A percentile compares a stretch with the other conserved stretches of the same genome.
phyloP scores from a whole-genome alignment of 2,329 filamentous ascomycete genomes.

The Alternaria brassicicola region DNA sequence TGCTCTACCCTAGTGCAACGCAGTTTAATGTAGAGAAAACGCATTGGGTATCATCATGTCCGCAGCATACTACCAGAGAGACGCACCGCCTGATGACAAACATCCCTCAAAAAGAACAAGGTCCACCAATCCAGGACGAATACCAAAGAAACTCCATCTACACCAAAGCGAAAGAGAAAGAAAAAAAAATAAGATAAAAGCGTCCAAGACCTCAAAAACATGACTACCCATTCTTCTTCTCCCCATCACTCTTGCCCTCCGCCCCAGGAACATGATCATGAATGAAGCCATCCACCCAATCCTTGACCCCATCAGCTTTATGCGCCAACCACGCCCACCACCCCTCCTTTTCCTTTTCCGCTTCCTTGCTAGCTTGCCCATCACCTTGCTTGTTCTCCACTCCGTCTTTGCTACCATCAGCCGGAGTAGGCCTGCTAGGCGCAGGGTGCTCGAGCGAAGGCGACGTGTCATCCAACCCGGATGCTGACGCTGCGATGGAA shows the following conservation, averaged over 20 bases:
- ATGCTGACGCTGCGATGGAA: constrained; percentile 31
- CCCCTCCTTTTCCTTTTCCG: constrained; percentile 15
- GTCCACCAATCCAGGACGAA: too few relatives aligned
- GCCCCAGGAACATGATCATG: constrained; percentile 32
- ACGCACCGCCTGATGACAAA: background rate
- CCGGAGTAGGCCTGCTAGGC: constrained; percentile 5
- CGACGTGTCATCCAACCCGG: constrained; percentile 24
- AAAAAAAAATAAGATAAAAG: background rate
- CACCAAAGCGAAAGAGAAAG: background rate
- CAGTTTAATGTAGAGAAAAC: too few relatives aligned
- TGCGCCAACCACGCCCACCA: constrained; percentile 50
- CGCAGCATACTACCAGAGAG: background rate
- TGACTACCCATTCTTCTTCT: background rate
- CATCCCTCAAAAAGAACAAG: background rate
- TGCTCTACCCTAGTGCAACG: too few relatives aligned
- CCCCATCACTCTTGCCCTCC: too few relatives aligned
- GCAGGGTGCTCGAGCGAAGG: constrained; percentile 11
- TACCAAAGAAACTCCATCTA: background rate
- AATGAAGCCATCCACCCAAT: constrained; percentile 46
- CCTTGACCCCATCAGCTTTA: constrained; percentile 42
- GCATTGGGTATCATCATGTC: background rate
- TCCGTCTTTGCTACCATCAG: constrained; percentile 13
- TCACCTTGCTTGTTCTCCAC: background rate
- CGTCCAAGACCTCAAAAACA: too few relatives aligned
- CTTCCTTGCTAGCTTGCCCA: background rate